Conservation (phyloP, 176 grass and related monocot genomes). For the Tuctoria greenei region DNA sequence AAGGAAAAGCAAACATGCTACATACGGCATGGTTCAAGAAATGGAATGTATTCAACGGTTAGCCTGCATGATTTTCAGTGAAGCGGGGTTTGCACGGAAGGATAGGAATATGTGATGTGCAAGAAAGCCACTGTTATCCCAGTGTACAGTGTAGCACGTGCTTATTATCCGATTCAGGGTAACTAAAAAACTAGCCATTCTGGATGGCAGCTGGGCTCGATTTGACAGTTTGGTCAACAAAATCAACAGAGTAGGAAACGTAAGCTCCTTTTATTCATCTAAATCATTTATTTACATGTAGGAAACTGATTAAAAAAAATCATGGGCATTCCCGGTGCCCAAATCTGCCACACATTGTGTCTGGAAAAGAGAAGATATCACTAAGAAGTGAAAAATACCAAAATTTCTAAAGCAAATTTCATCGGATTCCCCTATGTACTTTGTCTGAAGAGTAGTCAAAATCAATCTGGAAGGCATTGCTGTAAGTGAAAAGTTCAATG, state of each 20-base stretch:
- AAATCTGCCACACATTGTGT: too few relatives aligned
- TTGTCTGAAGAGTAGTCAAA: too few relatives aligned
- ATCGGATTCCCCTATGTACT: too few relatives aligned
- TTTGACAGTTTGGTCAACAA: not conserved
- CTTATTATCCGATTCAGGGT: constrained; percentile 12
- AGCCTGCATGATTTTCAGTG: constrained; percentile 38
- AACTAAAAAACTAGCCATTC: not conserved
- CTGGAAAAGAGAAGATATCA: too few relatives aligned
- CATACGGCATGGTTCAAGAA: not conserved
- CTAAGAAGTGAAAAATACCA: too few relatives aligned
- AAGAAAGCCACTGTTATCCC: not conserved
- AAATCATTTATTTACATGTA: too few relatives aligned
- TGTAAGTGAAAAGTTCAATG: not conserved
- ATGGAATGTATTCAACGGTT: constrained; percentile 13
- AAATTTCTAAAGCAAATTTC: too few relatives aligned
- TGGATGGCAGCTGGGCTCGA: not conserved
- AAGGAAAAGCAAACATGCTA: constrained; percentile 24
- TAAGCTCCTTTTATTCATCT: too few relatives aligned
- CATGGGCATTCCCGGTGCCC: too few relatives aligned
- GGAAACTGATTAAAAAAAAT: too few relatives aligned
- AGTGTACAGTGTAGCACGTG: not conserved
- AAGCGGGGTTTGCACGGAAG: constrained; percentile 34
- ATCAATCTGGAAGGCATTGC: too few relatives aligned
- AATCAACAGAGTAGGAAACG: too few relatives aligned
- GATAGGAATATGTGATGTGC: not conserved